A percentile compares a stretch with the other conserved stretches of the same genome.
These are phyloP conservation scores for Aureobasidium sp. DNA, from an alignment of 2,329 filamentous ascomycete species.

Conservation along the genomic window DNA sequence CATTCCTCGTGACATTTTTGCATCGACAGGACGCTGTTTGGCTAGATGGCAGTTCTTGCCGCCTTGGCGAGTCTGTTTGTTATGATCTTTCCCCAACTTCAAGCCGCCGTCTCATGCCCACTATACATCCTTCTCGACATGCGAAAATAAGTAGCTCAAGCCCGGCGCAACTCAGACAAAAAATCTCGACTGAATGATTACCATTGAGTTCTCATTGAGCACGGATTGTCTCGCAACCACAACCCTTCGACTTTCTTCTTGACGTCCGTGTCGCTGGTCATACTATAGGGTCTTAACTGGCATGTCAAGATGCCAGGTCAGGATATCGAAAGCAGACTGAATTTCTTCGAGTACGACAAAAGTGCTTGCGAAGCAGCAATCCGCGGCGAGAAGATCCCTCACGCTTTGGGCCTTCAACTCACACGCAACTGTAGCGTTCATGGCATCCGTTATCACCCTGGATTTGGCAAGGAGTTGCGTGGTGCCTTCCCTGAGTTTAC, in stretches of 20 bases:
- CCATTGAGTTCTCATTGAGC: no score
- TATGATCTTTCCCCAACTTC: not conserved
- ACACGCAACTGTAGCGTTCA: slow-evolving; percentile 9
- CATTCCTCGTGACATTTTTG: no score
- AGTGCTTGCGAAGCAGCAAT: not conserved
- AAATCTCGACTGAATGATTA: no score
- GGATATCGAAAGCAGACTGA: not conserved
- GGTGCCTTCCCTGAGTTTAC: slow-evolving; percentile 12
- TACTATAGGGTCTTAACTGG: not conserved
- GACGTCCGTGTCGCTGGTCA: no score
- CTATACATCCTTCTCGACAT: not conserved
- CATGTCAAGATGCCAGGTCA: not conserved
- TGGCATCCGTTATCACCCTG: slow-evolving; percentile 16
- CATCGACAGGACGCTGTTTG: no score
- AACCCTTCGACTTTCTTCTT: no score
- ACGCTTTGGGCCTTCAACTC: not conserved
- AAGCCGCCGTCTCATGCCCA: not conserved
- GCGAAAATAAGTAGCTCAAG: not conserved
- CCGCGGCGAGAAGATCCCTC: not conserved
- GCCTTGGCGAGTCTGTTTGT: not conserved
- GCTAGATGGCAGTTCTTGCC: not conserved
- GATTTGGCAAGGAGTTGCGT: slow-evolving; percentile 13
- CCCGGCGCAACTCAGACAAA: no score
- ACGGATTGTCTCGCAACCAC: no score
- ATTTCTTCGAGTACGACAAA: not conserved